A percentile compares a stretch with the other conserved stretches of the same genome.
phyloP scores from a whole-genome alignment of 2,329 filamentous ascomycete genomes.

The Botryotinia calthae region DNA sequence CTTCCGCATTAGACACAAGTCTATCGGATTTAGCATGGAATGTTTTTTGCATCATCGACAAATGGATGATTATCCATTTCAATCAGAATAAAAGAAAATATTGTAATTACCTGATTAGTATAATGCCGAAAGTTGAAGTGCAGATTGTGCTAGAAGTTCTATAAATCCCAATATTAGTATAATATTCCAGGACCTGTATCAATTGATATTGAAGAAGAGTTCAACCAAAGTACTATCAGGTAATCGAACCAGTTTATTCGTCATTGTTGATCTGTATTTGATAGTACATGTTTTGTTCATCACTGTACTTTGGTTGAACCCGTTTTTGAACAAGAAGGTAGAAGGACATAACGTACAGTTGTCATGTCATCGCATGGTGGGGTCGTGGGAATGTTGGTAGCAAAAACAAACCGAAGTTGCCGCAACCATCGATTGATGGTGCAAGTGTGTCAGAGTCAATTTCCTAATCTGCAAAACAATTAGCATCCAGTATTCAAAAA shows the following conservation, averaged over 20 bases:
- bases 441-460: background rate
- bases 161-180: slow-evolving; percentile 7
- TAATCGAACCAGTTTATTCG: slow-evolving; percentile 42
- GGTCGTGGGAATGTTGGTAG: background rate
- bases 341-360: slow-evolving; percentile 33
- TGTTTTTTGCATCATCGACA: slow-evolving; percentile 61
- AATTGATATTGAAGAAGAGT: slow-evolving; percentile 11
- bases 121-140: background rate
- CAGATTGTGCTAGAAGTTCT: slow-evolving; percentile 12
- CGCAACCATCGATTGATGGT: too few species aligned
- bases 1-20: slow-evolving; percentile 56
- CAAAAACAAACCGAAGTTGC: background rate
- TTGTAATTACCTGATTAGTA: slow-evolving; percentile 15
- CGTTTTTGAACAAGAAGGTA: background rate
- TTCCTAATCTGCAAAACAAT: slow-evolving; percentile 23
- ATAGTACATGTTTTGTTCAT: slow-evolving; percentile 47
- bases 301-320: slow-evolving; percentile 36
- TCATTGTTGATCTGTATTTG: slow-evolving; percentile 44
- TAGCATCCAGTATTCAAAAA: slow-evolving; percentile 21
- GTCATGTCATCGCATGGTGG: background rate
- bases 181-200: background rate
- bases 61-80: slow-evolving; percentile 4
- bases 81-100: background rate
- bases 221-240: slow-evolving; percentile 32
- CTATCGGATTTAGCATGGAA: slow-evolving; percentile 78